Percentiles rank a stretch among this genome's conserved stretches.
These are phyloP conservation scores for Tephrocybe sp. DNA, from an alignment of 768 basidiomycete genomes.

Conservation along the genomic window DNA sequence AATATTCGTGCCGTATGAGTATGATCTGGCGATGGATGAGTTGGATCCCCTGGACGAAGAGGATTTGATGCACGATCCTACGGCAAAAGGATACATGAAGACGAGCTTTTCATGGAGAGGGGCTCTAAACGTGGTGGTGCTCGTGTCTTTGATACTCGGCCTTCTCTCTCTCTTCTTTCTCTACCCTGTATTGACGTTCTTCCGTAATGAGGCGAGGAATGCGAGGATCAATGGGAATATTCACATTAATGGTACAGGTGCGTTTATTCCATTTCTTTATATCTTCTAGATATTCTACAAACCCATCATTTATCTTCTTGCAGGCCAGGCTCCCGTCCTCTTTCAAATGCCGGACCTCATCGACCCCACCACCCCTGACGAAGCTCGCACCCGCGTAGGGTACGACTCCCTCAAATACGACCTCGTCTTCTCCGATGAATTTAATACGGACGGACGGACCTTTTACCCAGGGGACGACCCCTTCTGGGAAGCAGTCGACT, in stretches of 20 bases:
- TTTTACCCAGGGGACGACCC: conserved; percentile 54
- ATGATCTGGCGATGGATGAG: conserved; percentile 62
- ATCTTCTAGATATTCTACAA: neutral
- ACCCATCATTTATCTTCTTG: conserved; percentile 18
- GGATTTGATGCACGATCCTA: conserved; percentile 71
- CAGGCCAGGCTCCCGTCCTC: conserved; percentile 65
- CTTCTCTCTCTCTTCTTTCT: conserved; percentile 72
- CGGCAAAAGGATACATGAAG: conserved; percentile 27
- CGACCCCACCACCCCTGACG: conserved; percentile 67
- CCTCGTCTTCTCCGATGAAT: conserved; percentile 71
- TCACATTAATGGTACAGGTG: conserved; percentile 56
- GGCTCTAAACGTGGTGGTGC: conserved; percentile 66
- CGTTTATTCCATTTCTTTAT: neutral
- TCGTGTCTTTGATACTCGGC: conserved; percentile 58
- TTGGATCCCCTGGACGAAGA: conserved; percentile 66
- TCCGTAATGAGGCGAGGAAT: conserved; percentile 36
- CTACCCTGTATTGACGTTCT: conserved; percentile 69
- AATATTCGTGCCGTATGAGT: conserved; percentile 66
- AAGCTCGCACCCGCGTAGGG: conserved; percentile 60
- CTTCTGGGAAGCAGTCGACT: conserved; percentile 68
- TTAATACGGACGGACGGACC: conserved; percentile 56
- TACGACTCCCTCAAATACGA: conserved; percentile 72
- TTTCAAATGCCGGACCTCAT: conserved; percentile 61
- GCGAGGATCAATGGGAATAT: conserved; percentile 61
- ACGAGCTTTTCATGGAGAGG: conserved; percentile 44